Base-by-base conservation (phyloP, 805 yeast species). In the Metschnikowia bowlesiae region DNA sequence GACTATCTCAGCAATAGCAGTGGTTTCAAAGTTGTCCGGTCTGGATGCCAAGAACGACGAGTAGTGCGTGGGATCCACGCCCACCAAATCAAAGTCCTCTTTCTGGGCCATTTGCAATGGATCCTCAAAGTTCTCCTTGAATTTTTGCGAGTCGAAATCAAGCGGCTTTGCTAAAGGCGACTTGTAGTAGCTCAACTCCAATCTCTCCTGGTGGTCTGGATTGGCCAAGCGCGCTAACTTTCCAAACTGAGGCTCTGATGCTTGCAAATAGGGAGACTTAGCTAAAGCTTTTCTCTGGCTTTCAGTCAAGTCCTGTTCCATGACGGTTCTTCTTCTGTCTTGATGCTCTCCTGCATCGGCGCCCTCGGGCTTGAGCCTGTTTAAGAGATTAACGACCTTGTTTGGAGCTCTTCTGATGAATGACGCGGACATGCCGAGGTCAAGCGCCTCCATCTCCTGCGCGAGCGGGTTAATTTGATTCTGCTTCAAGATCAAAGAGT, bases 1-100 rank as follows among this genome's bases (percentile, higher is more conserved):
- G 51, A 90, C 81, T 56, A 91, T 80, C 49, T 82, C 82, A 7
- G 81, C 76, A 55, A 91, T 86, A 4, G 97, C 97, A 35, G 86
- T 84, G 35, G 87, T 82, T 65, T 91, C 98, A 61, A 88, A 88
- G 39, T 80, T 71, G 65, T 91, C 97, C 0, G 98, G 98, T 56
- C 98, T 75, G 16, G 96, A 87, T 0, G 88, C 84, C 51, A 89
- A 70, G 65, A 87, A 89, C 0, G 94, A 77, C 2, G 82, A 70
- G 67, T 89, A 89, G 16, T 81, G 71, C 1, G 79, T 78, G 10
- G 90, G 87, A 59, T 84, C 85, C 41, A 78, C 70, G 43, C 70
- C 60, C 28, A 67, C 69, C 52, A 81, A 69, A n/a, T 64, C 62
- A 13, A 65, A 55, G 55, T 78, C 73, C 6, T 63, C 64, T 48